Evolutionary conservation across 352 stramenopile species (phyloP).

Genomic region (Pythium periplocum): DNA sequence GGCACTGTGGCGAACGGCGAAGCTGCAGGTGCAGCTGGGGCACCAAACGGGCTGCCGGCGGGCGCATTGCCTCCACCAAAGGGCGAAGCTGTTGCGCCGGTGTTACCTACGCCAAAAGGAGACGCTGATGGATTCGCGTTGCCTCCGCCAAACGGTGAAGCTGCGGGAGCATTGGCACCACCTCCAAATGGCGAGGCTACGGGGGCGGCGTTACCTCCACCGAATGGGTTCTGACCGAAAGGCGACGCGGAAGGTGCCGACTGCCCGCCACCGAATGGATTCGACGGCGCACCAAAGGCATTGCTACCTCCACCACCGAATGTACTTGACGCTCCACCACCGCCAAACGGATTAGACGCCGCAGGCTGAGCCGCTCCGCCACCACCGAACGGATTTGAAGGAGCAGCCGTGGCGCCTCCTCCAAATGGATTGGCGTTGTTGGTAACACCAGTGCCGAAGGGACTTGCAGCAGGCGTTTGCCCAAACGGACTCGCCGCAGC

Average conservation of each 20-base stretch:
- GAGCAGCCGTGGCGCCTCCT: background rate
- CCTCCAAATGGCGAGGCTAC: background rate
- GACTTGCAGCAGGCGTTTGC: conserved; percentile 6
- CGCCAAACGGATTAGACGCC: conserved; percentile 30
- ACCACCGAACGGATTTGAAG: conserved; percentile 13
- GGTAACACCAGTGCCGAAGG: conserved; percentile 19
- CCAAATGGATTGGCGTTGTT: conserved; percentile 6
- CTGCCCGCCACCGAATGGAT: conserved; percentile 6
- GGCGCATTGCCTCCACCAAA: conserved; percentile 1
- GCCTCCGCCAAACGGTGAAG: background rate
- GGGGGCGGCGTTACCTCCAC: background rate
- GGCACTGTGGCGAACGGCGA: background rate
- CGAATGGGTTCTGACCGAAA: background rate
- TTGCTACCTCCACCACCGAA: conserved; percentile 8
- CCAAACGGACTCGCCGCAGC: conserved; percentile 3
- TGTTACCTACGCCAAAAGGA: conserved; percentile 2
- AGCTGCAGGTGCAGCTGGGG: conserved; percentile 1
- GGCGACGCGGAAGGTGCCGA: conserved; percentile 1
- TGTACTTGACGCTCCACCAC: background rate
- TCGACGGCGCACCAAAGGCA: background rate
- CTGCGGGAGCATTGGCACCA: background rate
- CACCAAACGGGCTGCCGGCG: conserved; percentile 6
- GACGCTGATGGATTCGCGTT: background rate
- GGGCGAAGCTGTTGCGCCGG: background rate
- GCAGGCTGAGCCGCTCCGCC: conserved; percentile 4